phyloP scores from a whole-genome alignment of 495 filamentous ascomycete genomes.

The Penicillium samsonianum region DNA sequence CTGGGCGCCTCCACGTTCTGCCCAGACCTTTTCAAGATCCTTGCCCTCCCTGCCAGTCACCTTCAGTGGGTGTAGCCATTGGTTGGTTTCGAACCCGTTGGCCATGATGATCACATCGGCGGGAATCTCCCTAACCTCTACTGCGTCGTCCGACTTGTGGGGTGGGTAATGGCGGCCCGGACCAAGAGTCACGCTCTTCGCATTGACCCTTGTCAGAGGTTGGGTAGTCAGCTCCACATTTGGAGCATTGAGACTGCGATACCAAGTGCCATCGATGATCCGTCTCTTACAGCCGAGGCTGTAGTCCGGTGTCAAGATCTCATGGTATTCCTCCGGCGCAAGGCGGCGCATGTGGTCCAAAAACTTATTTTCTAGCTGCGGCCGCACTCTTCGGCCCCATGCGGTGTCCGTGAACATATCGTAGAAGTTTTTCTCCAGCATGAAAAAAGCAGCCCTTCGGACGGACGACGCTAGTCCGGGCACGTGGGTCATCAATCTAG shows the following conservation, averaged over 20 bases:
- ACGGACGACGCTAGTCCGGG: conserved; percentile 44
- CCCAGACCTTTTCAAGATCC: conserved; percentile 55
- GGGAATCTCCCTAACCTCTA: conserved; percentile 45
- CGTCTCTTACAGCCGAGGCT: conserved; percentile 63
- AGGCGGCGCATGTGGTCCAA: conserved; percentile 49
- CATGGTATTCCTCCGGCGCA: conserved; percentile 62
- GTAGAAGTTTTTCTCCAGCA: conserved; percentile 39
- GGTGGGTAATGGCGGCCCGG: conserved; percentile 51
- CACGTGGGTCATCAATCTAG: conserved; percentile 41
- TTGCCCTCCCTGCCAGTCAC: conserved; percentile 49
- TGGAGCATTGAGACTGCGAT: conserved; percentile 51
- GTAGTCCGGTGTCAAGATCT: conserved; percentile 64
- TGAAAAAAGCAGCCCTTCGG: conserved; percentile 37
- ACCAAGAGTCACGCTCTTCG: conserved; percentile 55
- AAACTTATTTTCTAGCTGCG: conserved; percentile 37
- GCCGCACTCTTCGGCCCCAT: conserved; percentile 31
- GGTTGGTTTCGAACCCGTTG: conserved; percentile 55
- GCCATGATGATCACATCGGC: conserved; percentile 63
- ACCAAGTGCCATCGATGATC: conserved; percentile 59
- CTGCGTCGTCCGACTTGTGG: conserved; percentile 27
- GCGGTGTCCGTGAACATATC: conserved; percentile 34
- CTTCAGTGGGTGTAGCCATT: conserved; percentile 39
- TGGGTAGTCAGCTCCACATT: conserved; percentile 59
- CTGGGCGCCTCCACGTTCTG: conserved; percentile 59
- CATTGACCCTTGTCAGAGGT: conserved; percentile 50